These are phyloP conservation scores for Alternaria arbusti DNA, from an alignment of 2,329 filamentous ascomycete genomes.

Conservation along the genomic window DNA sequence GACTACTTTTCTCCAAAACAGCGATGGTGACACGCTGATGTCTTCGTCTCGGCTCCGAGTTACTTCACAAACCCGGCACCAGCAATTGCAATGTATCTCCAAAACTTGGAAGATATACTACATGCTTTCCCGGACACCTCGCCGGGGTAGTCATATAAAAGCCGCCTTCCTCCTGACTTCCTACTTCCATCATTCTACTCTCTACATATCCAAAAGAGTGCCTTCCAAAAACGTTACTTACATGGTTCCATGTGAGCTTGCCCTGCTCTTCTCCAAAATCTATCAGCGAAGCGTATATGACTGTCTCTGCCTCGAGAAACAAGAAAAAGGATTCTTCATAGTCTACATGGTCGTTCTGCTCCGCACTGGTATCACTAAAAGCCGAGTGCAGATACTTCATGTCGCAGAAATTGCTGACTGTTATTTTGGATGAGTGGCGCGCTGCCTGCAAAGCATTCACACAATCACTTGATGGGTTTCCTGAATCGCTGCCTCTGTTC, in stretches of 20 bases:
- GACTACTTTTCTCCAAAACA: accelerated
- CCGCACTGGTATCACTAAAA: not conserved
- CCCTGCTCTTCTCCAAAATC: not conserved
- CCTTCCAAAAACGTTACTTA: too few relatives aligned
- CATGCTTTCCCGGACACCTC: not conserved
- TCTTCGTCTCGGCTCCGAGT: not conserved
- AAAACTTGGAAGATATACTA: too few relatives aligned
- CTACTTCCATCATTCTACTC: not conserved
- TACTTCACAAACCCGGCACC: not conserved
- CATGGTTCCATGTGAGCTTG: not conserved
- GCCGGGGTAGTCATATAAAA: not conserved
- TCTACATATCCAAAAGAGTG: not conserved
- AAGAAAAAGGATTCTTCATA: not conserved
- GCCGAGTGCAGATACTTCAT: too few relatives aligned
- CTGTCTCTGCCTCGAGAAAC: not conserved
- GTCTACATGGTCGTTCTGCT: not conserved
- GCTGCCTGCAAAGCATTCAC: not conserved
- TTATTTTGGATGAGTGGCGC: not conserved
- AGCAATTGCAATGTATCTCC: too few relatives aligned
- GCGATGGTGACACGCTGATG: too few relatives aligned
- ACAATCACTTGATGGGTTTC: not conserved
- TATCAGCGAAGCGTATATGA: not conserved
- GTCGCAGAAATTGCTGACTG: too few relatives aligned
- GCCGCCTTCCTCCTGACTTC: not conserved
- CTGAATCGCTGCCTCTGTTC: accelerated